Base-by-base conservation (phyloP, 306 rosid genomes). In the Vigna hirtella region DNA sequence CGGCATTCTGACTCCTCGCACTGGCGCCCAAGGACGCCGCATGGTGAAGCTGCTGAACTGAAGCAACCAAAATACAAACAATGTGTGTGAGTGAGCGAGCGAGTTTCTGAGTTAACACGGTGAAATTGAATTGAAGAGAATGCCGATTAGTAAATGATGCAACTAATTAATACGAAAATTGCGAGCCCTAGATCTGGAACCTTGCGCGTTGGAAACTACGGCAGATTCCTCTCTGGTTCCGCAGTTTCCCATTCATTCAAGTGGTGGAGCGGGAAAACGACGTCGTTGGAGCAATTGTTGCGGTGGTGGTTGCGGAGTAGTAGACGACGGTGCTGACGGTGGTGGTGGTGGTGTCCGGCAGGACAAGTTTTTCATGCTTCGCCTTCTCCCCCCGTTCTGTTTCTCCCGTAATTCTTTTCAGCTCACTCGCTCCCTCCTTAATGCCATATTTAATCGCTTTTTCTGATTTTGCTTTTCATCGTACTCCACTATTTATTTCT, bases 161-260 rank as follows among this genome's bases (percentile, higher is more conserved):
- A 14, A 14, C 32, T 28, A 20, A 56, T 1, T 20, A n/a, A 52
- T 36, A 28, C 32, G 0, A 12, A 11, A 38, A 73, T 43, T 2
- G 28, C 52, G 66, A 73, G 73, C 65, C 71, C 66, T 83, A 90
- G 96, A 93, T 90, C 97, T 87, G 87, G 38, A 18, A 94, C 99
- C 99, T 91, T 96, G 99, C 78, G 94, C 99, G 79, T 87, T 89
- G 86, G 99, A 83, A 38, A 96, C 90, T 7, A 96, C 99, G 9
- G 99, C 96, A 17, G 98, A 87, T 87, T 96, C 99, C 79, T 93
- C 98, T 81, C 99, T 83, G 45, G 99, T 96, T 38, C 99, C 98
- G 68, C 99, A 93, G 82, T 96, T 96, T 24, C 99, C 99, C 99
- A 96, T 96, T 81, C 85, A 76, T 72, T 85, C 89, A 58, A 77